These are phyloP conservation scores for Thelephora terrestris DNA, from an alignment of 1,284 basidiomycete genomes.

Conservation along the genomic window DNA sequence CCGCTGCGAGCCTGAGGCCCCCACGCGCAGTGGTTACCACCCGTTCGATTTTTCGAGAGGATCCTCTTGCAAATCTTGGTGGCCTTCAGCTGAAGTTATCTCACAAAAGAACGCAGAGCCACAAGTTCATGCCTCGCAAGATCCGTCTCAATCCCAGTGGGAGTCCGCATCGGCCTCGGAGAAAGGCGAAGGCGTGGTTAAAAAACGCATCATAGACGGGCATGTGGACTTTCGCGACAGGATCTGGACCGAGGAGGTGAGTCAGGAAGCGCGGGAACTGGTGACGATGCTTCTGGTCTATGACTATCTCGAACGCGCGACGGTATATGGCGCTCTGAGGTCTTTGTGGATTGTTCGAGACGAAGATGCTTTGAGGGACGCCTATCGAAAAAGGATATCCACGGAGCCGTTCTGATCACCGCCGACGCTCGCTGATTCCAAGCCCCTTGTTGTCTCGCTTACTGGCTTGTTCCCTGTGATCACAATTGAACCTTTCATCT, in stretches of 20 bases:
- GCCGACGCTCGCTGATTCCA: too few relatives aligned
- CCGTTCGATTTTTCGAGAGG: constrained; percentile 46
- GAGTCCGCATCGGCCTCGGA: constrained; percentile 38
- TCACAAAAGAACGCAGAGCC: constrained; percentile 8
- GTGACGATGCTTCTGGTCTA: constrained; percentile 48
- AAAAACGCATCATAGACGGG: constrained; percentile 57
- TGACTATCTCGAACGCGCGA: constrained; percentile 46
- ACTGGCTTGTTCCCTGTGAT: too few relatives aligned
- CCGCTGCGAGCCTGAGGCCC: constrained; percentile 6
- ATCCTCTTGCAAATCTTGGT: constrained; percentile 5
- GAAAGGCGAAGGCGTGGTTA: constrained; percentile 47
- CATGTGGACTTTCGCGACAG: constrained; percentile 41
- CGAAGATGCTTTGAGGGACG: constrained; percentile 42
- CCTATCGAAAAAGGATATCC: constrained; percentile 33
- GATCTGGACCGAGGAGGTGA: constrained; percentile 32
- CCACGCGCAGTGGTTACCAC: constrained; percentile 46
- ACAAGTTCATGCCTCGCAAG: constrained; percentile 5
- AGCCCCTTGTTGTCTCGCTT: too few relatives aligned
- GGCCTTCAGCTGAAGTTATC: constrained; percentile 9
- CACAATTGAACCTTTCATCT: too few relatives aligned
- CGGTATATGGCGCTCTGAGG: constrained; percentile 46
- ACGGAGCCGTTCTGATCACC: too few relatives aligned
- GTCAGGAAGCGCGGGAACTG: constrained; percentile 39
- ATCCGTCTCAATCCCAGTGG: constrained; percentile 15
- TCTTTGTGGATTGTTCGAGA: constrained; percentile 58